phyloP scores from a whole-genome alignment of 352 stramenopile species.

The Phytophthora idaei region DNA sequence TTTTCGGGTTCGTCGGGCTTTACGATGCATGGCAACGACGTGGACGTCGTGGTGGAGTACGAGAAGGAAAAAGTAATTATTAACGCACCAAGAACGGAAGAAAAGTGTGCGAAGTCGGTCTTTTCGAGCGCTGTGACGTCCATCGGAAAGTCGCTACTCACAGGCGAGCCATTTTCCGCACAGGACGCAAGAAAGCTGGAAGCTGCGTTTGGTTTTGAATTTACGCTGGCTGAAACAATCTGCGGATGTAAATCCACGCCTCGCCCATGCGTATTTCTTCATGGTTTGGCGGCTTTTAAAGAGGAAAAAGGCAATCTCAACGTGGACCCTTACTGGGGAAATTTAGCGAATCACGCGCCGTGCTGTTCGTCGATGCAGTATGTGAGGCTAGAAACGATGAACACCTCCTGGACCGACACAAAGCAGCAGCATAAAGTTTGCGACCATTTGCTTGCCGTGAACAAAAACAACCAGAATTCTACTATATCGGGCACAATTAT shows the following conservation, averaged over 20 bases:
- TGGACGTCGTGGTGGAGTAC: constrained; percentile 25
- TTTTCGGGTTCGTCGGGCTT: constrained; percentile 16
- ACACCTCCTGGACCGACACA: constrained; percentile 35
- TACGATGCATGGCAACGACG: constrained; percentile 18
- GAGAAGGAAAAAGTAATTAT: constrained; percentile 5
- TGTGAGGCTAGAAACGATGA: constrained; percentile 33
- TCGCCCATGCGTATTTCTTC: constrained; percentile 26
- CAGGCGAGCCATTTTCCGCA: constrained; percentile 3
- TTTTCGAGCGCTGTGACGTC: constrained; percentile 15
- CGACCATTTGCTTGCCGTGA: constrained; percentile 23
- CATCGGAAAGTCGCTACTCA: constrained; percentile 14
- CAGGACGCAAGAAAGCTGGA: constrained; percentile 6
- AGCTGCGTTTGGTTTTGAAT: constrained; percentile 8
- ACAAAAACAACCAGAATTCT: constrained; percentile 18
- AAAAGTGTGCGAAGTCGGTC: not conserved
- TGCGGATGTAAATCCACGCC: constrained; percentile 16
- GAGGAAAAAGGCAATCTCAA: constrained; percentile 7
- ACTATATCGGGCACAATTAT: constrained; percentile 39
- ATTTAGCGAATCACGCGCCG: constrained; percentile 11
- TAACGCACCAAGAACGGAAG: not conserved
- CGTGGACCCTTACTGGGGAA: constrained; percentile 2
- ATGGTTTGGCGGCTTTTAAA: constrained; percentile 35
- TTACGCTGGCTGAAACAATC: not conserved
- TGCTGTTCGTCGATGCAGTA: constrained; percentile 40
- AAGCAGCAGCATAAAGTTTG: constrained; percentile 38